Conservation (phyloP, 2,329 filamentous ascomycete genomes). For the Dichotomopilus funicola region DNA sequence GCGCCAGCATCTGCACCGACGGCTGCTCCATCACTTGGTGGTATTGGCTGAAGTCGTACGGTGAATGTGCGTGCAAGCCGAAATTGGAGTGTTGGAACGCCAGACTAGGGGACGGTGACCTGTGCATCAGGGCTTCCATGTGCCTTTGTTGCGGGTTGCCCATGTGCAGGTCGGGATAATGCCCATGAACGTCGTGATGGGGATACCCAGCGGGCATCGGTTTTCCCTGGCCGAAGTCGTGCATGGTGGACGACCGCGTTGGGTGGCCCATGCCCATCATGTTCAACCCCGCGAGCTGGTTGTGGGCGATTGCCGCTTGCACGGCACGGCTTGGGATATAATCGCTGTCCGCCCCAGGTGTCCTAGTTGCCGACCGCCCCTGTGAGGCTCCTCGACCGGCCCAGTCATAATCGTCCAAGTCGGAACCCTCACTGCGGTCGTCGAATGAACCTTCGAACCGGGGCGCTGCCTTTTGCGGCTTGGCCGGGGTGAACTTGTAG, state of each 20-base stretch:
- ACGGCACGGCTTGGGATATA: conserved; percentile 23
- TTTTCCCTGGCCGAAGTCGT: conserved; percentile 33
- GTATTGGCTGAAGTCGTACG: conserved; percentile 15
- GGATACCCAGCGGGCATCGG: conserved; percentile 35
- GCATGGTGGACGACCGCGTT: conserved; percentile 26
- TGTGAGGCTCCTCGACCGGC: conserved; percentile 28
- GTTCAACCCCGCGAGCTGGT: conserved; percentile 12
- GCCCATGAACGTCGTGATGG: conserved; percentile 25
- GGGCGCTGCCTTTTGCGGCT: conserved; percentile 42
- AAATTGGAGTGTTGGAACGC: conserved; percentile 16
- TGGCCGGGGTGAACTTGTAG: conserved; percentile 91
- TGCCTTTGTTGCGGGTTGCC: conserved; percentile 22
- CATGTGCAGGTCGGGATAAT: conserved; percentile 33
- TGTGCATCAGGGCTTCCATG: conserved; percentile 30
- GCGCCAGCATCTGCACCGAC: background rate
- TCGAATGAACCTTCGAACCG: conserved; percentile 32
- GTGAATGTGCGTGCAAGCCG: conserved; percentile 11
- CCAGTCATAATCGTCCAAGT: conserved; percentile 43
- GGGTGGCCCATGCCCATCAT: conserved; percentile 16
- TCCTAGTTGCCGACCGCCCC: conserved; percentile 27
- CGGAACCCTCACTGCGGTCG: conserved; percentile 35
- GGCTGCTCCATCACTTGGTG: background rate
- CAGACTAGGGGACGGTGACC: conserved; percentile 30
- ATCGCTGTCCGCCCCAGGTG: conserved; percentile 30
- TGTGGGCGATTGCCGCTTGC: conserved; percentile 14